These are phyloP conservation scores for Platanthera zijinensis DNA, from an alignment of 106 monocot genomes.

Conservation along the genomic window DNA sequence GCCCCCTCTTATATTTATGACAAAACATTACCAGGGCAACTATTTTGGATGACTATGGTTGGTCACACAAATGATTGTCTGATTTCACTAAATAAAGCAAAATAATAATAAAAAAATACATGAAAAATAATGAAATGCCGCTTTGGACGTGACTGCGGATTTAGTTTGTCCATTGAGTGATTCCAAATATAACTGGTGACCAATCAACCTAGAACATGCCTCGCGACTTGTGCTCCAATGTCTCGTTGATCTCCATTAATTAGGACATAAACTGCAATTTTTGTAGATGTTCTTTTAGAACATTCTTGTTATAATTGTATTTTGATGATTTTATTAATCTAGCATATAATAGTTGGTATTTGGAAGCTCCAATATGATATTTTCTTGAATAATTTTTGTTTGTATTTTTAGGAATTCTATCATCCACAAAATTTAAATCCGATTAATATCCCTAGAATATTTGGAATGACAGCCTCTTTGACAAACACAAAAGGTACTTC, in stretches of 20 bases:
- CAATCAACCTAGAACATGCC: too few relatives aligned
- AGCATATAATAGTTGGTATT: not conserved
- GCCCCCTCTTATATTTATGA: too few relatives aligned
- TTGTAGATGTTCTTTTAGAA: not conserved
- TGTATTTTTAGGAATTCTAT: conserved; percentile 47
- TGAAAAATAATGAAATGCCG: too few relatives aligned
- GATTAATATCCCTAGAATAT: conserved; percentile 41
- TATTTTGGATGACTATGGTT: too few relatives aligned
- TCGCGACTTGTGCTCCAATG: too few relatives aligned
- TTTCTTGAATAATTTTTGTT: not conserved
- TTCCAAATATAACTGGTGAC: too few relatives aligned
- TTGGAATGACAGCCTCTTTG: conserved; percentile 75
- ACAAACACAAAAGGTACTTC: conserved; percentile 49
- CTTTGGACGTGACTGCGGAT: too few relatives aligned
- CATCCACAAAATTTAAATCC: conserved; percentile 25
- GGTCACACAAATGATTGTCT: too few relatives aligned
- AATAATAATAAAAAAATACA: too few relatives aligned
- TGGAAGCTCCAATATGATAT: not conserved
- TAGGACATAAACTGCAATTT: not conserved
- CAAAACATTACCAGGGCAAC: too few relatives aligned
- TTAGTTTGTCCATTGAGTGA: too few relatives aligned
- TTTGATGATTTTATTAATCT: not conserved
- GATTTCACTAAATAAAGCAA: too few relatives aligned
- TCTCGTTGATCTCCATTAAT: not conserved
- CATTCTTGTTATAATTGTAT: not conserved